A percentile compares a stretch with the other conserved stretches of the same genome.
Conservation (phyloP, 2,329 filamentous ascomycete species). For the Penicillium sp. region DNA sequence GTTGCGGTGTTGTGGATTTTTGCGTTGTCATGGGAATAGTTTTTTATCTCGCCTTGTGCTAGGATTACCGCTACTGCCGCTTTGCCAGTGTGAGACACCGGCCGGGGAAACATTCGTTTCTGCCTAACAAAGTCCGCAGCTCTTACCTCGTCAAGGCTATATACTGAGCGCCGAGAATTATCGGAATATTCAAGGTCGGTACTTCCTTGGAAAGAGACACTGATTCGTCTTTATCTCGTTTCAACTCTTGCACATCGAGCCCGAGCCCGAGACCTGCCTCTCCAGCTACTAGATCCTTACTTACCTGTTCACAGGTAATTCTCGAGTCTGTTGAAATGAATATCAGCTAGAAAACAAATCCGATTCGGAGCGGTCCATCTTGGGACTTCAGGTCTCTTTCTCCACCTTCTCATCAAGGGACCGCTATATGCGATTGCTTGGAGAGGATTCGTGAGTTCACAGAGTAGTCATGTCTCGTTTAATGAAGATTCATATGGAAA, state of each 20-base stretch:
- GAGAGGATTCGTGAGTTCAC: slow-evolving; percentile 35
- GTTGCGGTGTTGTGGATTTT: slow-evolving; percentile 11
- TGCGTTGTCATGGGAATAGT: not conserved
- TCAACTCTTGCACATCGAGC: not conserved
- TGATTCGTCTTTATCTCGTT: not conserved
- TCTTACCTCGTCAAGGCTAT: not conserved
- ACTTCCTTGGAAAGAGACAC: not conserved
- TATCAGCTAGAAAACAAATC: slow-evolving; percentile 26
- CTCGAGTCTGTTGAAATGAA: not conserved
- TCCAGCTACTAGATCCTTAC: not conserved
- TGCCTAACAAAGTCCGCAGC: not conserved
- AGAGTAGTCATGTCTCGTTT: not conserved
- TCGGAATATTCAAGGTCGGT: not conserved
- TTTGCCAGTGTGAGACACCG: not conserved
- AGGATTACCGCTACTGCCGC: not conserved
- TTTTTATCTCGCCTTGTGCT: not conserved
- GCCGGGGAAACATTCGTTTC: not conserved
- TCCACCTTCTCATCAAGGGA: slow-evolving; percentile 41
- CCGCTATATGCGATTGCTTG: slow-evolving; percentile 44
- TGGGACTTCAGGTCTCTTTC: slow-evolving; percentile 18
- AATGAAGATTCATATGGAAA: no score
- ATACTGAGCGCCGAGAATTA: not conserved
- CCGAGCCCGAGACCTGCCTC: not conserved
- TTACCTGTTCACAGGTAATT: not conserved
- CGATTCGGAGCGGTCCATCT: slow-evolving; percentile 22